A percentile compares a stretch with the other conserved stretches of the same genome.
Conservation (phyloP, 805 yeast species). For the Yarrowia deformans region DNA sequence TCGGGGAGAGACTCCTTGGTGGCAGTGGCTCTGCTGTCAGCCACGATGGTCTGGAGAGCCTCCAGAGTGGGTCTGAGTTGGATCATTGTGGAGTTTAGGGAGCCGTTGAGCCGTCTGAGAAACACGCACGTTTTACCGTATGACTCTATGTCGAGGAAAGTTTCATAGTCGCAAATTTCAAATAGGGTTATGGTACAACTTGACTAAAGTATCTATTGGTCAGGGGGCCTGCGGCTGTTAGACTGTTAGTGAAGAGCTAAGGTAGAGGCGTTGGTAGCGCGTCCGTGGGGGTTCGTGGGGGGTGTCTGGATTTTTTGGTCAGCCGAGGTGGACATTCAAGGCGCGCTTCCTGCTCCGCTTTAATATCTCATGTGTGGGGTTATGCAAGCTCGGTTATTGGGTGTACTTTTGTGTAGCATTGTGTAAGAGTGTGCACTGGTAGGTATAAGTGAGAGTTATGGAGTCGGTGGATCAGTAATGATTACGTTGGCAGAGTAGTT, state of each 20-base stretch:
- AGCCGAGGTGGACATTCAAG: background rate
- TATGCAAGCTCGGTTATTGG: slow-evolving; percentile 14
- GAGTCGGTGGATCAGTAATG: background rate
- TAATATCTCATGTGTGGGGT: background rate
- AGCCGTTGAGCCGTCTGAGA: slow-evolving; percentile 1
- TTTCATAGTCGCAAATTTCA: slow-evolving; percentile 35
- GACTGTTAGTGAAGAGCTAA: slow-evolving; percentile 3
- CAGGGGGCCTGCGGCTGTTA: slow-evolving; percentile 6
- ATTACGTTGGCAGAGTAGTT: too few relatives aligned
- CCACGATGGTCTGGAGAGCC: slow-evolving; percentile 25
- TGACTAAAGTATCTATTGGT: background rate
- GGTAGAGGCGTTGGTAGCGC: slow-evolving; percentile 15
- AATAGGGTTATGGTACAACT: slow-evolving; percentile 23
- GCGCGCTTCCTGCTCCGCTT: background rate
- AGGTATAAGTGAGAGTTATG: background rate
- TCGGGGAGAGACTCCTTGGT: slow-evolving; percentile 34
- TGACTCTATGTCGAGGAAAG: slow-evolving; percentile 37
- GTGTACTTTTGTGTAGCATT: background rate
- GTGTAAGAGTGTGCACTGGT: background rate
- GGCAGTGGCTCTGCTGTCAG: slow-evolving; percentile 28
- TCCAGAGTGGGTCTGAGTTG: slow-evolving; percentile 39
- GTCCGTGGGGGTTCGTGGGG: slow-evolving; percentile 8
- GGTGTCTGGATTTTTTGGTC: background rate
- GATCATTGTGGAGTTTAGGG: slow-evolving; percentile 6
- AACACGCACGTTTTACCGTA: slow-evolving; percentile 7